A percentile compares a stretch with the other conserved stretches of the same genome.
Evolutionary conservation across 371 early-diverging fungal genomes (phyloP).

Genomic region (Haplosporangium sp.): DNA sequence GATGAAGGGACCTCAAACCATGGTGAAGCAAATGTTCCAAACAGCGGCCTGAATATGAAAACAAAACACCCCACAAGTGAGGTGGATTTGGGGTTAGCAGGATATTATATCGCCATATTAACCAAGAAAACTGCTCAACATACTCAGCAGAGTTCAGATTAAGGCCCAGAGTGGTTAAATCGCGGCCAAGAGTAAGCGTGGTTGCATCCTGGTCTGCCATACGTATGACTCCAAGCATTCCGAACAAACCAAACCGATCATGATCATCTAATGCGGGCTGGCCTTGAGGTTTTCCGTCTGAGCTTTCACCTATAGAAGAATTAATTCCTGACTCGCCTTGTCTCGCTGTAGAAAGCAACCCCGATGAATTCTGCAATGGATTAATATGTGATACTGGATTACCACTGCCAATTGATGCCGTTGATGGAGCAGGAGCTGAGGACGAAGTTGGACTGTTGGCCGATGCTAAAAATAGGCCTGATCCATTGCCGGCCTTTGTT

Average conservation of each 20-base stretch:
- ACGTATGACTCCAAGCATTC: constrained; percentile 81
- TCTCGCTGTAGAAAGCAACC: constrained; percentile 3
- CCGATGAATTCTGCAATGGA: constrained; percentile 9
- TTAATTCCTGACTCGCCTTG: constrained; percentile 2
- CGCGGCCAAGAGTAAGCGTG: constrained; percentile 80
- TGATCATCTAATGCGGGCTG: constrained; percentile 23
- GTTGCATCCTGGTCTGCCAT: constrained; percentile 78
- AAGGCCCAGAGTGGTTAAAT: constrained; percentile 83
- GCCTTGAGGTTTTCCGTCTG: constrained; percentile 10
- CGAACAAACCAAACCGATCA: constrained; percentile 74
- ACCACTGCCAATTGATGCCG: constrained; percentile 10
- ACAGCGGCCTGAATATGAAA: constrained; percentile 64
- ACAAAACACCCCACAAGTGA: not conserved
- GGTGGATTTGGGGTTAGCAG: not conserved
- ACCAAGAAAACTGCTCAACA: constrained; percentile 25
- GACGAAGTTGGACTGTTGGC: constrained; percentile 16
- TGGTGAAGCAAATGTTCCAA: constrained; percentile 86
- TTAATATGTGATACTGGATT: constrained; percentile 7
- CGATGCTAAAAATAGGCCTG: constrained; percentile 33
- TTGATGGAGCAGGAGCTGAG: constrained; percentile 7
- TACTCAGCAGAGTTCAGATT: constrained; percentile 80
- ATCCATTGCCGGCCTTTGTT: constrained; percentile 46
- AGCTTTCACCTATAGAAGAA: not conserved
- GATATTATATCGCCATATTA: not conserved
- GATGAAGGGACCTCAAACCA: constrained; percentile 71